Conservation (phyloP, 352 stramenopile genomes). For the Phytophthora citrophthora region DNA sequence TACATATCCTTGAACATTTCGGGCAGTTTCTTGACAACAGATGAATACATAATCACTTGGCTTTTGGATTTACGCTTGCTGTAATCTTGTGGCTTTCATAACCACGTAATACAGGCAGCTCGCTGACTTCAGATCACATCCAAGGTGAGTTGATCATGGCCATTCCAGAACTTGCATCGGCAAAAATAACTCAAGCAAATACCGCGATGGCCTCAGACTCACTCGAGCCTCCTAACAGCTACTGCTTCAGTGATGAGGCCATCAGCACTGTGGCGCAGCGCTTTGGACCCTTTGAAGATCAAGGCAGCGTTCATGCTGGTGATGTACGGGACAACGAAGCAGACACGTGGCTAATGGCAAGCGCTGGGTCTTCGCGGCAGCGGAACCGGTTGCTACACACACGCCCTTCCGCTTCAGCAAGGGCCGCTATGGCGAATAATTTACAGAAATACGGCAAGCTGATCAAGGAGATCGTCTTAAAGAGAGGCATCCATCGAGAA, state of each 20-base stretch:
- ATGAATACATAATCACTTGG: not conserved
- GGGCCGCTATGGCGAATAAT: not conserved
- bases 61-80: not conserved
- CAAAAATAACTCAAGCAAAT: not conserved
- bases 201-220: constrained; percentile 2
- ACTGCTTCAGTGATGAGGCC: constrained; percentile 1
- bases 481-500: constrained; percentile 25
- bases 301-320: not conserved
- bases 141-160: not conserved
- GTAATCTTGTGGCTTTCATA: not conserved
- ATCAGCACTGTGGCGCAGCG: constrained; percentile 4
- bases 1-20: too few relatives aligned
- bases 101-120: not conserved
- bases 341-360: not conserved
- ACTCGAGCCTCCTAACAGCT: constrained; percentile 2
- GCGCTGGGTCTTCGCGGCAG: not conserved
- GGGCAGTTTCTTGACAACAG: too few relatives aligned
- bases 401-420: not conserved
- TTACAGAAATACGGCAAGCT: not conserved
- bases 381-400: not conserved
- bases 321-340: not conserved
- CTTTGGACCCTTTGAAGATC: not conserved
- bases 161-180: not conserved
- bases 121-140: not conserved
- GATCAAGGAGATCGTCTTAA: constrained; percentile 4